Conservation (phyloP, 2,329 filamentous ascomycete genomes). For the Neurospora sp. region DNA sequence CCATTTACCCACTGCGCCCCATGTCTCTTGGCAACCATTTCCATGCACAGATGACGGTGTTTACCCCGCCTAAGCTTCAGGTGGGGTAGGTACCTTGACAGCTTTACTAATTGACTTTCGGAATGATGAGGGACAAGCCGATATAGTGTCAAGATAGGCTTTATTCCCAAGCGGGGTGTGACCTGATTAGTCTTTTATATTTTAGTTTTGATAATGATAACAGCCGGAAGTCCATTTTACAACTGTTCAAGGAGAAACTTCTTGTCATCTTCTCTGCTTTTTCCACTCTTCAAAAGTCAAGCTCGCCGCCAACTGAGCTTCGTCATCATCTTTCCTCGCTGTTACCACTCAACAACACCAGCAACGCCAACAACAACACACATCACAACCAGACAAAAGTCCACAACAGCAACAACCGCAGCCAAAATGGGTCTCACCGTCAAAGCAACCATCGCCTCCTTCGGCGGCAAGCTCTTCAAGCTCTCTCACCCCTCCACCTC, state of each 20-base stretch:
- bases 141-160: background rate
- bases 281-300: background rate
- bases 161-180: background rate
- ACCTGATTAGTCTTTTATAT: background rate
- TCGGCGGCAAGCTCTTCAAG: slow-evolving; percentile 91
- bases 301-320: background rate
- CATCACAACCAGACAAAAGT: background rate
- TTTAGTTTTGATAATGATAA: background rate
- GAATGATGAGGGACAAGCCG: background rate
- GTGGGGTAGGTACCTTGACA: background rate
- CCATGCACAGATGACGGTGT: background rate
- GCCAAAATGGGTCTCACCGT: slow-evolving; percentile 71
- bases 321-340: background rate
- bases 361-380: background rate
- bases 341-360: background rate
- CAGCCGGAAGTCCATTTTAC: background rate
- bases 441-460: slow-evolving; percentile 80
- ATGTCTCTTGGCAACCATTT: background rate
- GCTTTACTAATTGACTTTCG: background rate
- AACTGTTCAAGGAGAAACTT: background rate
- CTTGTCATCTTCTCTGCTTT: background rate
- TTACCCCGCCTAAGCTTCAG: background rate
- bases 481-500: slow-evolving; percentile 72
- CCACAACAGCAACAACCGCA: background rate
- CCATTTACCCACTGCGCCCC: background rate